phyloP scores from a whole-genome alignment of 2,329 filamentous ascomycete species.

The Epichloe festucae region DNA sequence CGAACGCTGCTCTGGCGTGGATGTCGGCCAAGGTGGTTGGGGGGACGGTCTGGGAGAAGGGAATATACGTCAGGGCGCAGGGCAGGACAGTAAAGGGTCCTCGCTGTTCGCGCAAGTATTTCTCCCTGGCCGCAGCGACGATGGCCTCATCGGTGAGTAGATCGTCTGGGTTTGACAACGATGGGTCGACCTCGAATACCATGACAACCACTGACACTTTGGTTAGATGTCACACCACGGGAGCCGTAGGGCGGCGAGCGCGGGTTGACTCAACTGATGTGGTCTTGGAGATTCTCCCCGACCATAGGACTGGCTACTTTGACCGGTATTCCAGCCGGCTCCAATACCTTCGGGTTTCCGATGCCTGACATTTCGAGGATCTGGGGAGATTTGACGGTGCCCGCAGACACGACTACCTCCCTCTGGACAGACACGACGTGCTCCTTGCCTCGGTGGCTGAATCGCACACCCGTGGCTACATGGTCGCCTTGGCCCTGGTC shows the following conservation, averaged over 20 bases:
- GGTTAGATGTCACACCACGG: neutral
- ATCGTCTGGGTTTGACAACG: slow-evolving; percentile 27
- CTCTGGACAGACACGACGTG: slow-evolving; percentile 24
- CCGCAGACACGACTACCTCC: slow-evolving; percentile 48
- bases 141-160: slow-evolving; percentile 18
- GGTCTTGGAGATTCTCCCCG: slow-evolving; percentile 36
- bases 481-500: slow-evolving; percentile 3
- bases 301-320: slow-evolving; percentile 30
- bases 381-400: slow-evolving; percentile 42
- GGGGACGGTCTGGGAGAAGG: slow-evolving; percentile 22
- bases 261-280: slow-evolving; percentile 15
- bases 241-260: too few relatives aligned
- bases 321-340: slow-evolving; percentile 23
- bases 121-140: slow-evolving; percentile 19
- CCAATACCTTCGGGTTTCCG: slow-evolving; percentile 28
- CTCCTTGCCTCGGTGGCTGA: slow-evolving; percentile 23
- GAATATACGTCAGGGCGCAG: slow-evolving; percentile 29
- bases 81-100: slow-evolving; percentile 28
- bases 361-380: slow-evolving; percentile 50
- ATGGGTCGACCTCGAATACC: slow-evolving; percentile 32
- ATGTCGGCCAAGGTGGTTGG: slow-evolving; percentile 12
- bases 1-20: slow-evolving; percentile 8
- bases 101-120: slow-evolving; percentile 15
- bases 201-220: slow-evolving; percentile 21
- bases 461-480: slow-evolving; percentile 20